Conservation (phyloP, 352 stramenopile species). For the Phytophthora brassicae region DNA sequence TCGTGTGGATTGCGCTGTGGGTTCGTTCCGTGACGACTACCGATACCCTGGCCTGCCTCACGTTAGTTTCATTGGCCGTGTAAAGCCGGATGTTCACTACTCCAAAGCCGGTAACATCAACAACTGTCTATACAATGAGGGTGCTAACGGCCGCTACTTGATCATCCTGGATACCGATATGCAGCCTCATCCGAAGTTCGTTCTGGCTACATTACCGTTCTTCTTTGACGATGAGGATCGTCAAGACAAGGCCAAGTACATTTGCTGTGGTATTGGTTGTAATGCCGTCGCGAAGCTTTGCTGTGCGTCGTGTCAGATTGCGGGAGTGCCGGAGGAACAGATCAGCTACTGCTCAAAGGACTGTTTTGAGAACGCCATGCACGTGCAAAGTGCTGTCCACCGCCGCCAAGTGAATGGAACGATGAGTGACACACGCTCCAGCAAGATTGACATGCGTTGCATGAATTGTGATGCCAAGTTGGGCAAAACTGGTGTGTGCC, state of each 20-base stretch:
- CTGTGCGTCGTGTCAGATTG: constrained; percentile 85
- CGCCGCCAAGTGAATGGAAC: constrained; percentile 84
- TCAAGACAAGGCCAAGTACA: constrained; percentile 78
- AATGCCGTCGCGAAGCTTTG: constrained; percentile 81
- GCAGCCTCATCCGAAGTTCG: constrained; percentile 85
- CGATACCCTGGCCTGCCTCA: constrained; percentile 75
- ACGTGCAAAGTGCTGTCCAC: constrained; percentile 76
- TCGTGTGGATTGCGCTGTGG: constrained; percentile 63
- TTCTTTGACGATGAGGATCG: constrained; percentile 88
- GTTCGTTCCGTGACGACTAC: constrained; percentile 87
- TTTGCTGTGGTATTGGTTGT: constrained; percentile 72
- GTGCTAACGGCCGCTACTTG: constrained; percentile 74
- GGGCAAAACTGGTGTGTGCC: constrained; percentile 72
- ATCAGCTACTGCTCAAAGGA: constrained; percentile 89
- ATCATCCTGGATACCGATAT: constrained; percentile 86
- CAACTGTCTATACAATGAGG: constrained; percentile 89
- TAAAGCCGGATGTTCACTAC: constrained; percentile 78
- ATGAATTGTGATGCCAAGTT: constrained; percentile 75
- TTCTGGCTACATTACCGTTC: constrained; percentile 79
- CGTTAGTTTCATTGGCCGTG: constrained; percentile 75
- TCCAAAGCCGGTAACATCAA: constrained; percentile 91
- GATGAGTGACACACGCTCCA: constrained; percentile 65
- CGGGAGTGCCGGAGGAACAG: constrained; percentile 77
- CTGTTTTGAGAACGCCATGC: constrained; percentile 84
- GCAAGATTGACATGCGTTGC: constrained; percentile 76